These are phyloP conservation scores for Aspergillus floridensis DNA, from an alignment of 2,329 filamentous ascomycete genomes.

Conservation along the genomic window DNA sequence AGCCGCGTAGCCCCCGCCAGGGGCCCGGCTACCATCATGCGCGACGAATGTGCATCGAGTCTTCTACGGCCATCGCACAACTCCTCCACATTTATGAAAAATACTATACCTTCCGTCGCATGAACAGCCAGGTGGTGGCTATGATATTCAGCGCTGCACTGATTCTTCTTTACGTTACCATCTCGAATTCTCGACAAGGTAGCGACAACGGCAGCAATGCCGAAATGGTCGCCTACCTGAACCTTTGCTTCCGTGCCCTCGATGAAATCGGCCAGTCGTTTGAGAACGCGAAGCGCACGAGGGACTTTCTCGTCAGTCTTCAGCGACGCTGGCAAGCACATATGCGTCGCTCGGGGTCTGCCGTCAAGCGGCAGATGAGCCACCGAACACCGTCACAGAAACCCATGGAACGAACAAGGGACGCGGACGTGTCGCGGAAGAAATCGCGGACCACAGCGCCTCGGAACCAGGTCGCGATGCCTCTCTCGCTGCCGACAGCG, in stretches of 20 bases:
- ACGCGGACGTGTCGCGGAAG: constrained; percentile 22
- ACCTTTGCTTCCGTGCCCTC: constrained; percentile 42
- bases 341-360: constrained; percentile 3
- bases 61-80: constrained; percentile 37
- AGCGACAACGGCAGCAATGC: constrained; percentile 23
- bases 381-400: constrained; percentile 17
- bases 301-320: constrained; percentile 35
- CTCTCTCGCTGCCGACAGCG: constrained; percentile 3
- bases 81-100: constrained; percentile 42
- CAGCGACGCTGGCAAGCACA: constrained; percentile 35
- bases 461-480: neutral
- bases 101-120: constrained; percentile 40
- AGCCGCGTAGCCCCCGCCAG: constrained; percentile 35
- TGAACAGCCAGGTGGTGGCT: constrained; percentile 43
- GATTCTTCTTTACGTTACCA: constrained; percentile 37
- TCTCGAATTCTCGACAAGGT: constrained; percentile 28
- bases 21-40: constrained; percentile 44
- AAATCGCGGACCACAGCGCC: constrained; percentile 21
- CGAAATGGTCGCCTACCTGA: constrained; percentile 35
- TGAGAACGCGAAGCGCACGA: constrained; percentile 39
- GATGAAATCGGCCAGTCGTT: constrained; percentile 41
- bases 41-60: constrained; percentile 42
- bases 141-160: constrained; percentile 45
- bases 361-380: constrained; percentile 31
- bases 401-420: constrained; percentile 2